phyloP scores from a whole-genome alignment of 257 asterid species.

The Prunella vulgaris region DNA sequence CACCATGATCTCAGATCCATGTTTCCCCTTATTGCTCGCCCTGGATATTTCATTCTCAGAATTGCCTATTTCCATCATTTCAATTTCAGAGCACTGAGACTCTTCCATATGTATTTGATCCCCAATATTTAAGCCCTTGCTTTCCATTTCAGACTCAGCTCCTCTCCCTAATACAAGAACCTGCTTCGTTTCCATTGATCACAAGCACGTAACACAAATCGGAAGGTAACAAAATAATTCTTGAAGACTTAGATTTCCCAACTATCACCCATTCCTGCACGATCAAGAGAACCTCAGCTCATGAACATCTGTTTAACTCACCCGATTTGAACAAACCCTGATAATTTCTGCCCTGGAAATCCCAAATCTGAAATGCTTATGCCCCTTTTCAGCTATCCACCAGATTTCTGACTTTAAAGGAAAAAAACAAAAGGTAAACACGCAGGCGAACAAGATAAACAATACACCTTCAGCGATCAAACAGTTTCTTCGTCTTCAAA shows the following conservation, averaged over 20 bases:
- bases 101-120: constrained; percentile 28
- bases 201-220: constrained; percentile 11
- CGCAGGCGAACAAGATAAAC: not conserved
- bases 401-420: constrained; percentile 5
- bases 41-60: constrained; percentile 31
- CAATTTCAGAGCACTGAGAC: constrained; percentile 51
- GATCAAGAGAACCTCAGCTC: constrained; percentile 22
- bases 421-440: not conserved
- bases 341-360: not conserved
- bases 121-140: constrained; percentile 25
- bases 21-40: constrained; percentile 20
- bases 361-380: constrained; percentile 12
- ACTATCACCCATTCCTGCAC: constrained; percentile 30
- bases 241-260: constrained; percentile 27
- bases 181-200: constrained; percentile 33
- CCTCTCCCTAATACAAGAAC: constrained; percentile 26
- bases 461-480: constrained; percentile 28
- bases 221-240: not conserved
- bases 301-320: constrained; percentile 12
- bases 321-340: constrained; percentile 11
- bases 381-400: constrained; percentile 10
- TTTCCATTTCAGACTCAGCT: constrained; percentile 30
- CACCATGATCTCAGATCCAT: constrained; percentile 28
- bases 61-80: constrained; percentile 62
- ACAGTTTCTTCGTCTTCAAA: constrained; percentile 2